Base-by-base conservation (phyloP, 2,329 filamentous ascomycete species). In the Aspergillus pseudoglaucus region DNA sequence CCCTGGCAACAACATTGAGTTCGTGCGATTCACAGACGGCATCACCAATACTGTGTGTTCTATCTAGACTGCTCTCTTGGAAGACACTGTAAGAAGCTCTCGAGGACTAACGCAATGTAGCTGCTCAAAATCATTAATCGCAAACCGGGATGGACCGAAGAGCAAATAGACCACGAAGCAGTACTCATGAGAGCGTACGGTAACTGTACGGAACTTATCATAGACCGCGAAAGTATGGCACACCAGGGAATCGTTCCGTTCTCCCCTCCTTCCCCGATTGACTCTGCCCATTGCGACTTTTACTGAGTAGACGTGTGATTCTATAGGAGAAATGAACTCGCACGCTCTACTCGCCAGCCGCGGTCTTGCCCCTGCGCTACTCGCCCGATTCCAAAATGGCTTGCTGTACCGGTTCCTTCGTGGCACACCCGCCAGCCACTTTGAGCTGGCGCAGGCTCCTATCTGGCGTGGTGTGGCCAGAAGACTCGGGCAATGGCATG, bases 351-450 rank as follows among this genome's bases (percentile, higher is more conserved):
- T 97, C 53, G 89, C 90, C 72, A 82, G 81, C 57, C 77, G 90
- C 61, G 82, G 84, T 59, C 83, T 98, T 46, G 93, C 93, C 17
- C 93, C 93, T 33, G 77, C 87, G 52, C 78, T 98, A 45, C 80
- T 97, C 50, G 93, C 90, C 47, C 86, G 90, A 56, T 98, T 98
- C 76, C 79, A 90, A 60, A 98, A 98, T 66, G 93, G 93, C 58
- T 88, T 98, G 73, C 80, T 98, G 62, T 98, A 98, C 75, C 83
- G 87, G 58, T 98, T 86, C 72, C 86, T 97, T 56, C 81, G 82
- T 53, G 93, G 93, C 45, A 81, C 79, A 54, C 86, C 88, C 46
- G 90, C 90, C 59, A 81, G 83, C 45, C 87, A 91, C 42, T 79
- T 84, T 59, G 90, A 97, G 66, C 75, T 98, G 54, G 81, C 87